Base-by-base conservation (phyloP, 371 early-diverging fungal species). In the Mucor piriformis region DNA sequence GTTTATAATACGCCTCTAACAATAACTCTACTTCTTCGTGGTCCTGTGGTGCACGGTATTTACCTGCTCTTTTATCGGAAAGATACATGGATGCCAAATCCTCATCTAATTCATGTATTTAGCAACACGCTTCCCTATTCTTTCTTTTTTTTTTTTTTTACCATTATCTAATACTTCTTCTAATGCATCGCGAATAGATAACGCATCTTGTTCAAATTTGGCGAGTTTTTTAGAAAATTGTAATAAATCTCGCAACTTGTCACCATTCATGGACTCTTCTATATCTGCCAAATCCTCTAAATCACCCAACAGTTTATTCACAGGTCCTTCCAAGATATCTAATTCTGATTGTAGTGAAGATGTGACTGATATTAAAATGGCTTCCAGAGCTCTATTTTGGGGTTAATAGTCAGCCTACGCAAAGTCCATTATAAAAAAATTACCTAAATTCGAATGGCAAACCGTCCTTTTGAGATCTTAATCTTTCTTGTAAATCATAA, bases 41-140 rank as follows among this genome's bases (percentile, higher is more conserved):
- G 48, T 90, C 87, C 15, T 84, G 72, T 13, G 74, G 62, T 15
- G 69, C 72, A 33, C 89, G 79, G 2, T 82, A 76, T 6, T 59
- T 56, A 8, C 88, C 89, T 7, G 66, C 57, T 43, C 83, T 83
- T 73, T 93, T 94, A 29, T 84, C 89, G 6, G 93, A 88, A 57
- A 95, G 69, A 66, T 92, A 95, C 93, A 95, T 90, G 42, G 80
- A 90, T 0, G 92, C 93, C 60, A 95, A 67, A 64, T 95, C 96
- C 33, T 94, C 94, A 69, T 94, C 94, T 87, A 67, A 27, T 27
- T 13, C 20, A 51, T 43, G 23, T 20, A 12, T 27, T 47, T 37
- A 27, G 38, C 16, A 15, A 1, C 8, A 3, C 24, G 1, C 18
- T 42, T 24, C 33, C 10, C 15, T 18, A 35, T 20, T 47, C 16